Evolutionary conservation across 2,329 filamentous ascomycete species (phyloP).

Genomic region (Fusarium metavorans): DNA sequence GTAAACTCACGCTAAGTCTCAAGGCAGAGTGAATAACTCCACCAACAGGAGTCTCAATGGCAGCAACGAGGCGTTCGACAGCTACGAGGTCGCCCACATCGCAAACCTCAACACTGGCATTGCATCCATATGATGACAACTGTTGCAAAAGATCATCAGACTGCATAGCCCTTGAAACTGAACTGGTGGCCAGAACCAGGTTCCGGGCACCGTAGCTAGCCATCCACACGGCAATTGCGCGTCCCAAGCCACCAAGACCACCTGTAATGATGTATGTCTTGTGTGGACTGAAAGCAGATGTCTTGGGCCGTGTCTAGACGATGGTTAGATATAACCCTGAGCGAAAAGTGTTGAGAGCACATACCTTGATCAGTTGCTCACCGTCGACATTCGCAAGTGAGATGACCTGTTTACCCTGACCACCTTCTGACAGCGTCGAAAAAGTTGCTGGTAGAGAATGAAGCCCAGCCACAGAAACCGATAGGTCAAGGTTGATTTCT

Average conservation of each 20-base stretch:
- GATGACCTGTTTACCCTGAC: conserved; percentile 27
- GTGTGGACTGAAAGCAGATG: conserved; percentile 20
- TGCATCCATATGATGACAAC: conserved; percentile 38
- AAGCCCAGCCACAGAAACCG: conserved; percentile 20
- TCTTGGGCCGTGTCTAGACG: conserved; percentile 32
- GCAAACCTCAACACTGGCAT: conserved; percentile 38
- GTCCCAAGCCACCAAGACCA: conserved; percentile 38
- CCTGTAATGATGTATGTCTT: conserved; percentile 43
- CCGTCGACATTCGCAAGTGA: conserved; percentile 10
- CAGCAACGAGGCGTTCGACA: conserved; percentile 24
- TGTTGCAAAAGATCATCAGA: conserved; percentile 36
- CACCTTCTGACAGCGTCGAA: conserved; percentile 7
- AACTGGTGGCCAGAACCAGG: conserved; percentile 39
- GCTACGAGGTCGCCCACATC: conserved; percentile 35
- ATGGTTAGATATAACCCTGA: not conserved
- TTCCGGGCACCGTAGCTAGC: conserved; percentile 39
- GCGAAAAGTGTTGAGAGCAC: not conserved
- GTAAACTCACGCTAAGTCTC: conserved; percentile 37
- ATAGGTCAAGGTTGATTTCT: conserved; percentile 8
- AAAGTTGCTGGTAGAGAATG: conserved; percentile 24
- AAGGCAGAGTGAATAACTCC: conserved; percentile 41
- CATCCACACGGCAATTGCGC: conserved; percentile 41
- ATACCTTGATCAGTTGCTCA: conserved; percentile 31
- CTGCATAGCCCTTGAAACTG: conserved; percentile 23
- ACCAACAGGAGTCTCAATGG: conserved; percentile 30